Evolutionary conservation across 2,329 filamentous ascomycete species (phyloP), one percentile per base, ranked within the genome.

Genomic region (Phyllosticta capitalensis): DNA sequence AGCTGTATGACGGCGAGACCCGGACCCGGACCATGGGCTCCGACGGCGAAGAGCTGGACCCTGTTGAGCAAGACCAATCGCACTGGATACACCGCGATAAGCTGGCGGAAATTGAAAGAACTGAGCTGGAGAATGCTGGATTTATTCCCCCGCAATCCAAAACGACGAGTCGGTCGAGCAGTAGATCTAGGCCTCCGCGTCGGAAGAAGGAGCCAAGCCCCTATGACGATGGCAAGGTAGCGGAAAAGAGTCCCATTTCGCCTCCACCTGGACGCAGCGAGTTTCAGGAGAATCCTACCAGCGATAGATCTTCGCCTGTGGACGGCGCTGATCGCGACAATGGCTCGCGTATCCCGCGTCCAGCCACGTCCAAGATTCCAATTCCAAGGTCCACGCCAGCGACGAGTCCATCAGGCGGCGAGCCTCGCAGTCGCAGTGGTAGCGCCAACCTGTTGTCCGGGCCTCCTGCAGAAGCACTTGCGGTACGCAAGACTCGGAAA

Each of bases 71-170:
- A 17, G n/a, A 61, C 9, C 17, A 59, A 5, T 21, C 22, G 19
- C 56, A 89, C 71, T 94, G 89, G 89, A 92, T 94, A 66, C 89
- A 94, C 68, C 79, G 89, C 60, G 89, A 94, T 74, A 92, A 92
- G 74, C 75, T 94, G 62, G 89, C 88, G 58, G 83, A 83, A 68
- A 94, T 92, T 65, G 89, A 94, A 74, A 92, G 79, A 65, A 81
- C 86, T 67, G 89, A 94, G 73, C 79, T 94, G 63, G 87, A 90
- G 70, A 88, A 88, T 61, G 88, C 88, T 6, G 89, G 89, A 28
- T 85, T 92, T 78, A 66, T 68, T 38, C 59, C 59, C n/a, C 50
- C 78, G 76, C 52, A 61, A 65, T 50, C 12, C 21, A 52, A 6
- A 17, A 57, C 33, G 33, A 55, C 57, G 21, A 72, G 70, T 61